Evolutionary conservation across 2,329 filamentous ascomycete genomes (phyloP).

Genomic region (Arthrobotrys entomopaga): DNA sequence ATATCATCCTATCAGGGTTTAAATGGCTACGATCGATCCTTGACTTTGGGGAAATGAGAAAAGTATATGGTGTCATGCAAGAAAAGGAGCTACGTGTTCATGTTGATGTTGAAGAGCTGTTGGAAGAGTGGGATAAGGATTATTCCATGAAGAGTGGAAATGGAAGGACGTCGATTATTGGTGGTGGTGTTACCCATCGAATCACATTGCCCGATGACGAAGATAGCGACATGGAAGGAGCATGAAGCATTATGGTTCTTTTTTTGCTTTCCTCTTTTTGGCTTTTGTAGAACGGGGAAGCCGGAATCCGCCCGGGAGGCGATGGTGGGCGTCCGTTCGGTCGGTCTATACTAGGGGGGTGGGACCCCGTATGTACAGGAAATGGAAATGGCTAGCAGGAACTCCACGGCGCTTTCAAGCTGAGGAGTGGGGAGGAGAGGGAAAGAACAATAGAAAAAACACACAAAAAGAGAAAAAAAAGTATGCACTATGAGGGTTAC

Average conservation of each 20-base stretch:
- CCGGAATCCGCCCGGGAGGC: not conserved
- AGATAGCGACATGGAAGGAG: constrained; percentile 45
- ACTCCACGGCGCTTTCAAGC: not conserved
- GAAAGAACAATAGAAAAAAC: not conserved
- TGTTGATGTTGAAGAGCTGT: constrained; percentile 66
- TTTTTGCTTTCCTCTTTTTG: not conserved
- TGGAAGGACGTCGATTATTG: constrained; percentile 31
- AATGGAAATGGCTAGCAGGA: too few relatives aligned
- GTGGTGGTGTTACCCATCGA: constrained; percentile 38
- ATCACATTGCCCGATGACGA: constrained; percentile 49
- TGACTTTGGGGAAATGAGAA: constrained; percentile 65
- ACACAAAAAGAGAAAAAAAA: not conserved
- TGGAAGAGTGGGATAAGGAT: constrained; percentile 60
- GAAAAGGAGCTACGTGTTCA: constrained; percentile 73
- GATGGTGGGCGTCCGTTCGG: not conserved
- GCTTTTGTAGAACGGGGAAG: not conserved
- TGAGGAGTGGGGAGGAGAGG: not conserved
- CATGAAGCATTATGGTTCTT: constrained; percentile 3
- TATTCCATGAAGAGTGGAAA: constrained; percentile 54
- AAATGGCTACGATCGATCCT: constrained; percentile 63
- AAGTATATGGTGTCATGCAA: constrained; percentile 68
- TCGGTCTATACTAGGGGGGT: constrained; percentile 9
- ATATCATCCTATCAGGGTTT: constrained; percentile 70
- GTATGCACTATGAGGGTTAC: constrained; percentile 27
- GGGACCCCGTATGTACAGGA: not conserved